Conservation (phyloP, 148 eudicot genomes). For the Vaccinium macrocarpon region DNA sequence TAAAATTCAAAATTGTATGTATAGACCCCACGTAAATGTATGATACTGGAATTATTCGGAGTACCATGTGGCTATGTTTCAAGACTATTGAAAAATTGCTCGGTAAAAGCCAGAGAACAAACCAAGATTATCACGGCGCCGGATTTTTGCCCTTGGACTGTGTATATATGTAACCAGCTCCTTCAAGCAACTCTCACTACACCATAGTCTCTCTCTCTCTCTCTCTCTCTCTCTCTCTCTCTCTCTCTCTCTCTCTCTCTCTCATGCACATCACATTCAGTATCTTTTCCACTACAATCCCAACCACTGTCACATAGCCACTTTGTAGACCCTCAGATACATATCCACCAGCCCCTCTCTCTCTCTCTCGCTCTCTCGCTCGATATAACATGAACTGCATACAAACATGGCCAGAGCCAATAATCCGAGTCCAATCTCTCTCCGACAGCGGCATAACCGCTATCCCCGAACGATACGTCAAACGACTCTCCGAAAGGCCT, state of each 20-base stretch:
- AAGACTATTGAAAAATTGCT: too few relatives aligned
- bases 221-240: neutral
- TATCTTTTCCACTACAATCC: neutral
- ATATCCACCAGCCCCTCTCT: neutral
- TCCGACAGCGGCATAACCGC: slow-evolving; percentile 41
- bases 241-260: neutral
- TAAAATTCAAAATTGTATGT: too few relatives aligned
- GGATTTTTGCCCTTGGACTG: neutral
- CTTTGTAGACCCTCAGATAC: too few relatives aligned
- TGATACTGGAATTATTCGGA: too few relatives aligned
- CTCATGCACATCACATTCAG: slow-evolving; percentile 8
- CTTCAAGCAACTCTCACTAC: neutral
- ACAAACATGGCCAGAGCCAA: slow-evolving; percentile 51
- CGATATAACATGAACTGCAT: slow-evolving; percentile 18
- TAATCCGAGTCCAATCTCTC: slow-evolving; percentile 40
- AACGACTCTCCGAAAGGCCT: slow-evolving; percentile 29
- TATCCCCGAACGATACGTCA: slow-evolving; percentile 44
- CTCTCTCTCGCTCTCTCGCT: slow-evolving; percentile 18
- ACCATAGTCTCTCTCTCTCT: neutral
- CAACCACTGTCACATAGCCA: neutral
- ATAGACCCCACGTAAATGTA: too few relatives aligned
- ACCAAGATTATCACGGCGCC: slow-evolving; percentile 15
- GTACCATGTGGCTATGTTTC: too few relatives aligned
- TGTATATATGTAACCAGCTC: neutral
- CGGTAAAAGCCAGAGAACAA: neutral